phyloP scores from a whole-genome alignment of 305 asterid genomes.

The Fraxinus platypoda region DNA sequence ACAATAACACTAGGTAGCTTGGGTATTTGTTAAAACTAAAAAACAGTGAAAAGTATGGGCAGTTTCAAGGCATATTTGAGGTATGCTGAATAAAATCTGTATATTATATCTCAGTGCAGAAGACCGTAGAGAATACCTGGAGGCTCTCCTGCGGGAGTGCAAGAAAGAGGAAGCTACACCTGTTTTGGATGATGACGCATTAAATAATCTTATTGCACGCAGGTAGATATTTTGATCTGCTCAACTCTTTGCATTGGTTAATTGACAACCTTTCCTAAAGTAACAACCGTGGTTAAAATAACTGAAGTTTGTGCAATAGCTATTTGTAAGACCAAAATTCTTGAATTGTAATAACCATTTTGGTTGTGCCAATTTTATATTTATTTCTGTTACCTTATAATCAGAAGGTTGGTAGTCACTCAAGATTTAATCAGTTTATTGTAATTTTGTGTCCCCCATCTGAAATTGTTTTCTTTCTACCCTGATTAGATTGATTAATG shows the following conservation, averaged over 20 bases:
- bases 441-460: background rate
- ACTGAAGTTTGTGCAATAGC: background rate
- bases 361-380: background rate
- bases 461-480: background rate
- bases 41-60: constrained; percentile 8
- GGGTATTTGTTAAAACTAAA: constrained; percentile 14
- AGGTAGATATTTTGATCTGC: constrained; percentile 47
- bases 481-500: background rate
- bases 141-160: constrained; percentile 95
- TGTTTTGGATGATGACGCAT: constrained; percentile 93
- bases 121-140: constrained; percentile 98
- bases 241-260: constrained; percentile 2
- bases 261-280: background rate
- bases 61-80: constrained; percentile 3
- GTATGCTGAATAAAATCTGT: constrained; percentile 21
- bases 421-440: background rate
- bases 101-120: constrained; percentile 69
- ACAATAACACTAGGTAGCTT: constrained; percentile 87
- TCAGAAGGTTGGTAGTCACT: background rate
- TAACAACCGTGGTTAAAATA: background rate
- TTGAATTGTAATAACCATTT: background rate
- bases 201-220: constrained; percentile 93
- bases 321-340: constrained; percentile 9
- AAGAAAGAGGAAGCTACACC: constrained; percentile 96
- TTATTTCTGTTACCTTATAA: background rate